phyloP scores from a whole-genome alignment of 2,329 filamentous ascomycete species.

The Thielaviopsis populi region DNA sequence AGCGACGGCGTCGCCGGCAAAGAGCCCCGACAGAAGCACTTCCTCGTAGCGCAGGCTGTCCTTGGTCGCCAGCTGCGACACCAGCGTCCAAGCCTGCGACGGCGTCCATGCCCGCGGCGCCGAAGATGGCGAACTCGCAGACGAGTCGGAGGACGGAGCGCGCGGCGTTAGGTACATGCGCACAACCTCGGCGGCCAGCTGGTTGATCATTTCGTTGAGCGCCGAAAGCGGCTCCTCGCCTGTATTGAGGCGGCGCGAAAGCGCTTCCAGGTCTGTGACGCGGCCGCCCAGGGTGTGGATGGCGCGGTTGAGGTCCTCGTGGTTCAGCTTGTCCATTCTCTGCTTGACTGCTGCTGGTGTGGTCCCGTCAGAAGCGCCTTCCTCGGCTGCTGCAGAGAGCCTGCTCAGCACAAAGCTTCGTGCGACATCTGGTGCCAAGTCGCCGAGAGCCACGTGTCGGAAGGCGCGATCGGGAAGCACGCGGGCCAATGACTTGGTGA shows the following conservation, averaged over 20 bases:
- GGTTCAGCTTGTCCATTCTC: constrained; percentile 27
- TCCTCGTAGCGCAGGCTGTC: constrained; percentile 70
- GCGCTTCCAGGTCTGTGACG: constrained; percentile 87
- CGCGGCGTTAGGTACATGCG: constrained; percentile 64
- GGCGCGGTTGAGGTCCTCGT: constrained; percentile 62
- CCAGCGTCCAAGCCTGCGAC: constrained; percentile 80
- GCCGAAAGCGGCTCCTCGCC: constrained; percentile 72
- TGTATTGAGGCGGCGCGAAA: constrained; percentile 75
- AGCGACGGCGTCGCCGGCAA: constrained; percentile 38
- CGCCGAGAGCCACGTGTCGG: constrained; percentile 68
- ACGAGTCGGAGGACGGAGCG: constrained; percentile 20
- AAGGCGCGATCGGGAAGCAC: constrained; percentile 85
- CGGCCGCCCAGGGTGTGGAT: constrained; percentile 76
- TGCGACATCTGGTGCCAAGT: constrained; percentile 72
- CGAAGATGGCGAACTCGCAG: not conserved
- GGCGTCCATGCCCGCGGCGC: constrained; percentile 48
- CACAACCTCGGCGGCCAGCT: constrained; percentile 76
- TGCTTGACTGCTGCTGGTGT: constrained; percentile 23
- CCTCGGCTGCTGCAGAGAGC: constrained; percentile 30
- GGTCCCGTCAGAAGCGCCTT: constrained; percentile 24
- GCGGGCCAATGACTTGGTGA: constrained; percentile 73
- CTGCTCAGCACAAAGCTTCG: constrained; percentile 83
- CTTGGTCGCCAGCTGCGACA: constrained; percentile 59
- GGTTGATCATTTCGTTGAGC: constrained; percentile 74
- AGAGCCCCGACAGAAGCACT: constrained; percentile 60